Base-by-base conservation (phyloP, 805 yeast species). In the Schwanniomyces sp. region DNA sequence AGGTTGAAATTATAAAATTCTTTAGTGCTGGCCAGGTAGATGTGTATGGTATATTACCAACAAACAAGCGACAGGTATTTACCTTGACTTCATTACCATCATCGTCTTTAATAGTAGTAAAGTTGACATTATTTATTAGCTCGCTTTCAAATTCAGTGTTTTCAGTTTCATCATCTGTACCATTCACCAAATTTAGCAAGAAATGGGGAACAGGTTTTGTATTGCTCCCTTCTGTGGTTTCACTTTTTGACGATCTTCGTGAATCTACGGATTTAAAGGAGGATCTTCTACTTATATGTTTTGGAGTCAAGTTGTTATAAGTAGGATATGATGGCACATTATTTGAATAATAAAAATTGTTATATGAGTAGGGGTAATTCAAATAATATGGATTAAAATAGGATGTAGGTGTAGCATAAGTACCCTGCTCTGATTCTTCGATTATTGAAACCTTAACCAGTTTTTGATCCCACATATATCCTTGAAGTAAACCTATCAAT, bases 41-140 rank as follows among this genome's bases (percentile, higher is more conserved):
- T 1, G 67, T 43, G 52, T 74, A 81, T 2, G 85, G 85, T 24
- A 81, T 71, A 56, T 81, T 81, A 0, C 86, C 86, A 24, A 81
- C 62, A 54, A 81, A 81, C 14, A 81, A 52, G 17, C 83, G 56
- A 16, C 68, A 64, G 3, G 72, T 70, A 52, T 77, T 73, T 7
- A 75, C 75, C 47, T 70, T 65, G 41, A 67, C 61, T 8, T 58
- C 42, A 44, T 53, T 50, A 7, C 66, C 67, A 12, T 61, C 66
- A 3, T 60, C 66, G 44, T 55, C 56, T 39, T 49, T 49, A 10
- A 61, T 49, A 5, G 50, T 41, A 6, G 63, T 54, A 12, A 49
- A 49, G 1, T 58, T 60, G 7, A 26, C 37, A 26, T 25, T 6
- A 12, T 18, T 24, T 12, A 27, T 29, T 12, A 4, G 3, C 17